Base-by-base conservation (phyloP, 2,329 filamentous ascomycete species). In the Aspergillus texensis region DNA sequence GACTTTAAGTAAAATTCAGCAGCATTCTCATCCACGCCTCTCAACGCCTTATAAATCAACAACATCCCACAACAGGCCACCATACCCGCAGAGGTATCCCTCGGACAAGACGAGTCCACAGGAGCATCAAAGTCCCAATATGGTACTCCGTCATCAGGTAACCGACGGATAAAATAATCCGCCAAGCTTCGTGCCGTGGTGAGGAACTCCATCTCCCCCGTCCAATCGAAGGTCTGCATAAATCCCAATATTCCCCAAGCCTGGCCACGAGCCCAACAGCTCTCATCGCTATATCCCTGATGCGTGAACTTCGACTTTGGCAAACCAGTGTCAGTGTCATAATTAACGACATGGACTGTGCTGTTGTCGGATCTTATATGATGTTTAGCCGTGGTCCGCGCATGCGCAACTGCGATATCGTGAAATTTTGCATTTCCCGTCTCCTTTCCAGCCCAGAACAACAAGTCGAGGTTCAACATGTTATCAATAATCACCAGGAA, bases 91-190 rank as follows among this genome's bases (percentile, higher is more conserved):
- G 78, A 80, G 0, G 77, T 79, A 62, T 81, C 80, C 16, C 79
- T 64, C 3, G 46, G 72, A 19, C 57, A 63, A 0, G 19, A 19
- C 0, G 41, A 52, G 0, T 54, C 60, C 1, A 72, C 70, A 56
- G 83, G 83, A 0, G 83, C 83, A 63, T 85, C 80, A 52, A 85
- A 85, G 60, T 85, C 83, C 83, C 83, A 85, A 2, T 78, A 75
- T 0, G 83, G 82, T 0, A 84, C 79, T 0, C 74, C 69, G 19
- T 75, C 76, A 3, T 72, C 71, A 0, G 78, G 74, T 21, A 85
- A 70, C 0, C 80, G 71, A 0, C 69, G 57, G 2, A 85, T 66
- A 63, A 85, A 85, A 62, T 82, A 82, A 34, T 83, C 74, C 0
- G 82, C 82, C 45, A 81, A 72, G 0, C 77, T 77, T 4, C 79